Evolutionary conservation across 1,139 yeast species (phyloP).

Genomic region (Geotrichum carabidarum): DNA sequence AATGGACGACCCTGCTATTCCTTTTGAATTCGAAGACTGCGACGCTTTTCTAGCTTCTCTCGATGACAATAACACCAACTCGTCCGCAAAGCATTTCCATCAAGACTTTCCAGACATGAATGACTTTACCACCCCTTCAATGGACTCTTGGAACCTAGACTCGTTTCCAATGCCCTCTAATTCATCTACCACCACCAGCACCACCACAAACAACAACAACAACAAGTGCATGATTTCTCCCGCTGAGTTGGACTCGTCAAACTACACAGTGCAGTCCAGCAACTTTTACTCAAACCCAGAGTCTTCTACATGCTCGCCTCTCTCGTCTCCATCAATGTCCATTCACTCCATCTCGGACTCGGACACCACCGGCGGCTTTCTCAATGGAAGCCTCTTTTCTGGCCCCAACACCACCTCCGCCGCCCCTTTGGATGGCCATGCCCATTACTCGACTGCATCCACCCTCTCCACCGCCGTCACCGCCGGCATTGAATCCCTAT

Average conservation of each 20-base stretch:
- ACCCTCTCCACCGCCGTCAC: neutral
- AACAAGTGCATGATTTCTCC: conserved; percentile 3
- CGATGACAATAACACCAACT: conserved; percentile 19
- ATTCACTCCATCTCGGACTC: conserved; percentile 15
- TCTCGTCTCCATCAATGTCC: conserved; percentile 14
- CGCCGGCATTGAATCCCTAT: neutral
- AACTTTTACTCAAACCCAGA: neutral
- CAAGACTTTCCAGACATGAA: conserved; percentile 5
- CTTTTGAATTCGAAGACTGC: conserved; percentile 28
- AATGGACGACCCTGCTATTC: conserved; percentile 16
- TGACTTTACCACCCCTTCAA: neutral
- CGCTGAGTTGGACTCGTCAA: neutral
- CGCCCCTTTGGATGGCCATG: neutral
- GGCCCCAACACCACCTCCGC: too few species aligned
- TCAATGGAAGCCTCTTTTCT: neutral
- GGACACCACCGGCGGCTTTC: conserved; percentile 7
- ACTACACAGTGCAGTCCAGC: neutral
- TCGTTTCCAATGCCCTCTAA: neutral
- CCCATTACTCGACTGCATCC: conserved; percentile 2
- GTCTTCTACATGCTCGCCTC: conserved; percentile 13
- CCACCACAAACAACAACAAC: conserved; percentile 4
- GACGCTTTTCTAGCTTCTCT: conserved; percentile 26
- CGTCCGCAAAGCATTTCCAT: neutral
- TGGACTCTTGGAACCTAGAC: neutral
- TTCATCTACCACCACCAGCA: neutral